Percentiles rank a stretch among this genome's conserved stretches.
Evolutionary conservation across 2,329 filamentous ascomycete species (phyloP).

Genomic region (Arachnomyces sp.): DNA sequence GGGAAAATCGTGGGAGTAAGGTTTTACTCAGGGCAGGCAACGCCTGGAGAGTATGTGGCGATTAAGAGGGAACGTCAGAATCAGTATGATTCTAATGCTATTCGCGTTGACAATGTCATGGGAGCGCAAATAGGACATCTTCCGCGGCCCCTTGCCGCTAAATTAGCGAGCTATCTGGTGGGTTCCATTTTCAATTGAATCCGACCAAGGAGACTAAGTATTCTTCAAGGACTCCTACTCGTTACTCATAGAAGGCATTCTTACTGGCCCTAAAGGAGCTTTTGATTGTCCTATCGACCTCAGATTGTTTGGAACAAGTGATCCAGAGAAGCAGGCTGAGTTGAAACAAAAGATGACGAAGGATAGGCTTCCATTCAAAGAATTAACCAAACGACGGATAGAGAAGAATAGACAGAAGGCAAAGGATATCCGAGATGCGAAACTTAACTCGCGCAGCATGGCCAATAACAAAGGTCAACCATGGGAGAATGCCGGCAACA

Average conservation of each 20-base stretch:
- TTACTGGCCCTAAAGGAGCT: conserved; percentile 57
- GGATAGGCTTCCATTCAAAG: conserved; percentile 54
- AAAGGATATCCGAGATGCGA: conserved; percentile 38
- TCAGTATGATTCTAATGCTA: conserved; percentile 66
- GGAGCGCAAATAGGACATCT: conserved; percentile 72
- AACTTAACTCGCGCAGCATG: conserved; percentile 1
- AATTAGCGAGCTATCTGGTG: conserved; percentile 66
- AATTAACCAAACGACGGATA: conserved; percentile 46
- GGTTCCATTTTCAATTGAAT: conserved; percentile 11
- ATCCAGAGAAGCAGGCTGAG: conserved; percentile 43
- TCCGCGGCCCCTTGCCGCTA: conserved; percentile 58
- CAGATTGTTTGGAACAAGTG: conserved; percentile 60
- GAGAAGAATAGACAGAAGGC: conserved; percentile 45
- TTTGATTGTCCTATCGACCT: conserved; percentile 69
- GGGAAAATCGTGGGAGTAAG: conserved; percentile 54
- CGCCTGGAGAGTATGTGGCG: conserved; percentile 55
- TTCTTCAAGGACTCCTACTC: conserved; percentile 45
- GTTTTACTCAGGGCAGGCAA: conserved; percentile 59
- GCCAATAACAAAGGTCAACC: conserved; percentile 19
- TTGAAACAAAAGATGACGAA: conserved; percentile 57
- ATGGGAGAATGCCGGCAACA: conserved; percentile 18
- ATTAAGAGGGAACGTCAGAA: conserved; percentile 61
- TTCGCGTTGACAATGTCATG: conserved; percentile 70
- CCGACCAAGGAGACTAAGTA: conserved; percentile 10
- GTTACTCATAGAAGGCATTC: conserved; percentile 59